Percentiles rank a stretch among this genome's conserved stretches.
Conservation (phyloP, 1,284 basidiomycete species). For the Kalmanozyma brasiliensis region DNA sequence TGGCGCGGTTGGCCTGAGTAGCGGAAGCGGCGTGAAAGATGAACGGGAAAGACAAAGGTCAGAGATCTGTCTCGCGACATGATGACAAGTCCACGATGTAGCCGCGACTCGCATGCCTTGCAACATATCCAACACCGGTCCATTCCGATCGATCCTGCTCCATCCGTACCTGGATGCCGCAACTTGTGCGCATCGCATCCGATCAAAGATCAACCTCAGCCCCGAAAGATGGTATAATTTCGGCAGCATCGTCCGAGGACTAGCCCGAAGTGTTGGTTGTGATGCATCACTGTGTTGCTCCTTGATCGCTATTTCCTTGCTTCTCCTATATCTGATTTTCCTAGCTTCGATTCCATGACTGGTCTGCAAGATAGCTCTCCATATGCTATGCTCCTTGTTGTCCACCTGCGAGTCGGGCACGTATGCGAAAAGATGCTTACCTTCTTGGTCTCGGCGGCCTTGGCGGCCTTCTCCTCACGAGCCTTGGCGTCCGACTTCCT, state of each 20-base stretch:
- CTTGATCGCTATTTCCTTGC: conserved; percentile 17
- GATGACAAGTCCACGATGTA: neutral
- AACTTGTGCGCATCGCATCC: neutral
- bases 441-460: conserved; percentile 89
- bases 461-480: conserved; percentile 90
- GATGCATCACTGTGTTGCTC: conserved; percentile 59
- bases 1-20: conserved; percentile 83
- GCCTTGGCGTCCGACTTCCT: conserved; percentile 98
- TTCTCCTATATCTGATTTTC: neutral
- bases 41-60: conserved; percentile 13
- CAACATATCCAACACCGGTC: too few relatives aligned
- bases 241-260: conserved; percentile 64
- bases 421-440: conserved; percentile 70
- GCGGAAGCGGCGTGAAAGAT: neutral
- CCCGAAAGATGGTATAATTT: conserved; percentile 68
- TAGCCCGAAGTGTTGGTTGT: conserved; percentile 61
- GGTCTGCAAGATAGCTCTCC: conserved; percentile 74
- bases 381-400: too few relatives aligned
- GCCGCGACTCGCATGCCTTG: too few relatives aligned
- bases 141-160: conserved; percentile 1
- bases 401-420: conserved; percentile 82
- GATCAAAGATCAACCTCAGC: conserved; percentile 56
- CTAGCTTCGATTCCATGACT: neutral
- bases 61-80: conserved; percentile 4
- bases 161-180: neutral